Evolutionary conservation across 1,284 basidiomycete genomes (phyloP), one percentile per base, ranked within the genome.

Genomic region (Phylloboletellus chloephorus): DNA sequence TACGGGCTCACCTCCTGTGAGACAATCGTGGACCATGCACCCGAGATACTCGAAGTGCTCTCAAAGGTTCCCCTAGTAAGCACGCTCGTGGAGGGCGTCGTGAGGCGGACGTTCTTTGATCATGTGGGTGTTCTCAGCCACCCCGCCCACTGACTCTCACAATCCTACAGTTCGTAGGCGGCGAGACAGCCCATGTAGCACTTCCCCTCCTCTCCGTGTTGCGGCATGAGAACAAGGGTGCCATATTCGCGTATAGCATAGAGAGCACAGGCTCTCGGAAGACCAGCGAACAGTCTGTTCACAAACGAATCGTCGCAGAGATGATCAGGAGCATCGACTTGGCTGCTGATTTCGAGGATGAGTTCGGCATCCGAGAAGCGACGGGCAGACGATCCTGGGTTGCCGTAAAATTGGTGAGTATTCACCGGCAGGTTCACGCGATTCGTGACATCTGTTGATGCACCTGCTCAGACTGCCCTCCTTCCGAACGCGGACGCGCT

Each of bases 81-180:
- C 44, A 66, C 74, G 35, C 49, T 89, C 29, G 80, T 85, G 2
- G 82, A 91, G 58, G 72, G 70, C 6, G 59, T 88, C 45, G 82
- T 95, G 8, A 73, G 88, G 31, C 65, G 72, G 20, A 95, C 93
- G 3, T 96, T 96, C 69, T 96, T 94, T 57, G 70, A 76, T 35
- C 88, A 90, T 63, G 84, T 83, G 49, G 22, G 71, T 57, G 4
- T 38, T 24, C 21, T 2, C 11, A 7, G 1, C 11, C 28, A 7
- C 29, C 12, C 2, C 9, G 3, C 4, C 17, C 5, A 33, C 37
- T 33, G 21, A 49, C 7, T 38, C n/a, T 8, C 21, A 5, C 9
- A 20, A 5, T 1, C 15, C 6, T 13, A 19, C 58, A 90, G 79
- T 96, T 96, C 54, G 90, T 94, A 5, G 89, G 90, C 1, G 90